Percentiles rank a stretch among this genome's conserved stretches.
These are phyloP conservation scores for Candida germanica DNA, from an alignment of 805 yeast species.

Conservation along the genomic window DNA sequence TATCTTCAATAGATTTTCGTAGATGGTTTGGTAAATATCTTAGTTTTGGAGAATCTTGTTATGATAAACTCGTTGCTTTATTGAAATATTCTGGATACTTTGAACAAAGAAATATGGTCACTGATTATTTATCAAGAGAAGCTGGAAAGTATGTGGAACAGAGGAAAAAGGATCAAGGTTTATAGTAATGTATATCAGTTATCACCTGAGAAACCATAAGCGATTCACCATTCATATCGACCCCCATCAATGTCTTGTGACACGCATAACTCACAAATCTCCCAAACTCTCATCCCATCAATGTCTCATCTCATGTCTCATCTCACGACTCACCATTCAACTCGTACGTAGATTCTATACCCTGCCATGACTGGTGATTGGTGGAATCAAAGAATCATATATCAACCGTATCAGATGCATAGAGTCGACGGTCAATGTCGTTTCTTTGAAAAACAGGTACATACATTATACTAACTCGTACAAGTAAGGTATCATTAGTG, in stretches of 20 bases:
- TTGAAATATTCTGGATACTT: constrained; percentile 52
- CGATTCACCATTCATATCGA: too few species aligned
- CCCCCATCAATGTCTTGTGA: too few species aligned
- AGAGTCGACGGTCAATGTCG: constrained; percentile 13
- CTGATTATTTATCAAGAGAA: constrained; percentile 33
- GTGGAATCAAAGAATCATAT: not conserved
- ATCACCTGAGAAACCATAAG: too few species aligned
- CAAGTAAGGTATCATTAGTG: too few species aligned
- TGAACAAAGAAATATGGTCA: constrained; percentile 38
- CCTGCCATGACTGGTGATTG: constrained; percentile 8
- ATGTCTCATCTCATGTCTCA: too few species aligned
- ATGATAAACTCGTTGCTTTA: constrained; percentile 44
- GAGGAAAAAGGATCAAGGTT: constrained; percentile 11
- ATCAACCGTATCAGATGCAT: constrained; percentile 31
- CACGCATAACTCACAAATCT: too few species aligned
- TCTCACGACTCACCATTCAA: too few species aligned
- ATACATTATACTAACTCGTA: constrained; percentile 10
- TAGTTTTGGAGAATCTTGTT: constrained; percentile 59
- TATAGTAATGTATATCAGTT: too few species aligned
- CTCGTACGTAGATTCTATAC: too few species aligned
- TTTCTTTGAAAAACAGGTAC: constrained; percentile 30
- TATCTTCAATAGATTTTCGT: constrained; percentile 47
- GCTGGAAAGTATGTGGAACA: constrained; percentile 21
- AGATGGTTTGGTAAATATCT: constrained; percentile 52
- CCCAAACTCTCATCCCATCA: too few species aligned